Evolutionary conservation across 2,329 filamentous ascomycete genomes (phyloP).

Genomic region (Beauveria caledonica): DNA sequence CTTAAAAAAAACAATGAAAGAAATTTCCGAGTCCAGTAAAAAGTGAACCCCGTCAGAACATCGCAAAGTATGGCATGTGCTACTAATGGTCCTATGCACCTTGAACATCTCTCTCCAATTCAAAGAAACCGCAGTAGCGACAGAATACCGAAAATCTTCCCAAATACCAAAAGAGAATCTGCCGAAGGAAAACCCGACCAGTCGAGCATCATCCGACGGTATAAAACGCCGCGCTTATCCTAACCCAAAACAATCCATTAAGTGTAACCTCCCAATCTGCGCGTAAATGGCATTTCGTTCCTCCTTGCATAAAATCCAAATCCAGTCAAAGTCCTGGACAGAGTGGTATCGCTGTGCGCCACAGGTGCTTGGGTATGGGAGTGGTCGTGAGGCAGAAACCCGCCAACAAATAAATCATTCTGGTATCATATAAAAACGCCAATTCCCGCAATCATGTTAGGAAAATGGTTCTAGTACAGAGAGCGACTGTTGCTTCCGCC

Average conservation of each 20-base stretch:
- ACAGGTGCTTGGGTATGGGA: background rate
- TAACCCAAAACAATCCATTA: background rate
- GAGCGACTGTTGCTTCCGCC: background rate
- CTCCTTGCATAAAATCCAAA: background rate
- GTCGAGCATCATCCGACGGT: background rate
- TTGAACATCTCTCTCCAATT: background rate
- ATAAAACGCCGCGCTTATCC: slow-evolving; percentile 3
- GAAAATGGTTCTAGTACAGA: background rate
- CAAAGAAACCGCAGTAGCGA: background rate
- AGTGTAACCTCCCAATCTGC: background rate
- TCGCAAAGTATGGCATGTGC: background rate
- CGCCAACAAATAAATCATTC: background rate
- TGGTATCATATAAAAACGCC: slow-evolving; percentile 9
- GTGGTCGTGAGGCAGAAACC: background rate
- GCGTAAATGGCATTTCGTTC: background rate
- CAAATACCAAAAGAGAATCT: background rate
- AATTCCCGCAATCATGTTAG: background rate
- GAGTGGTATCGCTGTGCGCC: slow-evolving; percentile 11
- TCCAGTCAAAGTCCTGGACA: slow-evolving; percentile 14
- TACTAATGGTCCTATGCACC: background rate
- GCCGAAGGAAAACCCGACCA: background rate
- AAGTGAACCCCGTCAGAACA: background rate
- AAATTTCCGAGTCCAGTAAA: background rate
- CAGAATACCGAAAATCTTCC: background rate
- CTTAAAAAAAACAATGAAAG: background rate